Percentiles rank a stretch among this genome's conserved stretches.
Conservation (phyloP, 2,329 filamentous ascomycete species). For the Neodidymelliopsis sp. region DNA sequence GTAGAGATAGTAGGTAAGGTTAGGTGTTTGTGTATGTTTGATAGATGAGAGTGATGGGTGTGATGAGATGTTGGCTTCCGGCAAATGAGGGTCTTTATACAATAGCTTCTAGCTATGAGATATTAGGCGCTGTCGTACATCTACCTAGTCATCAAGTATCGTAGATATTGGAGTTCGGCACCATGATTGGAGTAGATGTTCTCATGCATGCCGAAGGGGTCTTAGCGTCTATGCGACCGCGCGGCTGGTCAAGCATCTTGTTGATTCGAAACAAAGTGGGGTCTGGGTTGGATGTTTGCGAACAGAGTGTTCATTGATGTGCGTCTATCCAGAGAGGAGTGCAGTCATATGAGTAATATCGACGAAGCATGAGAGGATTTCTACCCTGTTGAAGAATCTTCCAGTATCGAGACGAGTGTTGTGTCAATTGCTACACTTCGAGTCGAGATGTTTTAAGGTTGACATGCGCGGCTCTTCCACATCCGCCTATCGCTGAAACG, state of each 20-base stretch:
- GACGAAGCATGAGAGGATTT: too few relatives aligned
- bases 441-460: not conserved
- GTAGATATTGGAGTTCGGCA: conserved; percentile 2
- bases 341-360: too few relatives aligned
- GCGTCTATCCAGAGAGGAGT: too few relatives aligned
- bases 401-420: not conserved
- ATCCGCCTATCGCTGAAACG: conserved; percentile 9
- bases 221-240: not conserved
- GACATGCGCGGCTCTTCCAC: conserved; percentile 1
- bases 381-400: too few relatives aligned
- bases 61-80: not conserved
- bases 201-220: not conserved
- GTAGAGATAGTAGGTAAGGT: not conserved
- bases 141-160: not conserved
- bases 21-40: not conserved
- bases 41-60: not conserved
- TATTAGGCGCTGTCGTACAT: not conserved
- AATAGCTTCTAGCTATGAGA: too few relatives aligned
- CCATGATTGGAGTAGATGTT: not conserved
- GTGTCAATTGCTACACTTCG: not conserved
- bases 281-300: not conserved
- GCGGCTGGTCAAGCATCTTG: not conserved
- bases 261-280: conserved; percentile 13
- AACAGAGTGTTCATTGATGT: conserved; percentile 1
- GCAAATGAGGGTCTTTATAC: too few relatives aligned